Percentiles rank a stretch among this genome's conserved stretches.
These are phyloP conservation scores for Triticum dicoccoides DNA, from an alignment of 176 grass and related monocot species.

Conservation along the genomic window DNA sequence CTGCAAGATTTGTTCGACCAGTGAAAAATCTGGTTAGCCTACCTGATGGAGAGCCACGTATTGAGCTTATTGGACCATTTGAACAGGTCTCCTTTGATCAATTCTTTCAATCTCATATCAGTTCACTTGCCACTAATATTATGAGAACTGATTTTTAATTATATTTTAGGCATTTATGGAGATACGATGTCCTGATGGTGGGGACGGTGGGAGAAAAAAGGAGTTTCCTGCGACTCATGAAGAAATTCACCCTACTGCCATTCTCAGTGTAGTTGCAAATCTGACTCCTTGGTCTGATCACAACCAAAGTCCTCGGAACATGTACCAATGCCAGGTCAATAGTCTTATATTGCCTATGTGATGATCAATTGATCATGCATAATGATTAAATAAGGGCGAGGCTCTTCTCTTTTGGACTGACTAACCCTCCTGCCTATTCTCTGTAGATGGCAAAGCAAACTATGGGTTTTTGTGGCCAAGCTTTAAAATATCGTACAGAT, in stretches of 20 bases:
- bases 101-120: constrained; percentile 12
- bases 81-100: constrained; percentile 61
- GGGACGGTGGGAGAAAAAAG: constrained; percentile 72
- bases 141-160: constrained; percentile 10
- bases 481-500: constrained; percentile 80
- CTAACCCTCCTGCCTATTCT: constrained; percentile 17
- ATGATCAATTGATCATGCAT: constrained; percentile 17
- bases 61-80: constrained; percentile 98
- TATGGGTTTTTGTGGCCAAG: constrained; percentile 93
- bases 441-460: constrained; percentile 96
- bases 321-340: constrained; percentile 97
- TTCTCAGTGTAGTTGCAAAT: constrained; percentile 96
- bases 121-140: constrained; percentile 23
- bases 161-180: constrained; percentile 89
- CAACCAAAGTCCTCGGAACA: constrained; percentile 96
- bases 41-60: constrained; percentile 46
- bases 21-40: constrained; percentile 60
- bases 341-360: constrained; percentile 22
- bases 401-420: constrained; percentile 17
- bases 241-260: constrained; percentile 94
- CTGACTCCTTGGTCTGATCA: constrained; percentile 97
- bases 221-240: constrained; percentile 83
- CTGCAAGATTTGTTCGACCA: constrained; percentile 83
- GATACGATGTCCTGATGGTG: constrained; percentile 91
- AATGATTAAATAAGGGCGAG: not conserved